These are phyloP conservation scores for Quercus dentata DNA, from an alignment of 306 rosid species.

Conservation along the genomic window DNA sequence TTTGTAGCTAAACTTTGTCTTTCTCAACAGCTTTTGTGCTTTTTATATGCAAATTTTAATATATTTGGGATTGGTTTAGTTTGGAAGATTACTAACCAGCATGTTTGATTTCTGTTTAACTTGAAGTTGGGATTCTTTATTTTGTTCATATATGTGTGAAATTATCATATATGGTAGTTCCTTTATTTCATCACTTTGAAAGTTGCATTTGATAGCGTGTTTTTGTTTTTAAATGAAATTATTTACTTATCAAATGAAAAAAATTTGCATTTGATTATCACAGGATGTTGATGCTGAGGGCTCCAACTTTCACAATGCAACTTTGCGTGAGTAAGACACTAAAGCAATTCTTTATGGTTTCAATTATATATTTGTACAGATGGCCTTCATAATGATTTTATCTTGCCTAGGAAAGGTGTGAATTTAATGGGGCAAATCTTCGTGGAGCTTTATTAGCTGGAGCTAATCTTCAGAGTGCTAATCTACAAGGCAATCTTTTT, in stretches of 20 bases:
- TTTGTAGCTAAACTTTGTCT: too few species aligned
- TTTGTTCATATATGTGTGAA: background rate
- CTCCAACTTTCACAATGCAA: constrained; percentile 84
- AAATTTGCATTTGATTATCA: constrained; percentile 7
- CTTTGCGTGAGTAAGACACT: constrained; percentile 82
- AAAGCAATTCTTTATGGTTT: constrained; percentile 11
- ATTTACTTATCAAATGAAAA: too few species aligned
- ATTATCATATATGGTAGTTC: constrained; percentile 13
- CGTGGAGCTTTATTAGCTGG: constrained; percentile 90
- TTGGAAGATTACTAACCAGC: background rate
- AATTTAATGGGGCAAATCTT: constrained; percentile 93
- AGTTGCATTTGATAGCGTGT: background rate
- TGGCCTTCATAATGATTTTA: constrained; percentile 36
- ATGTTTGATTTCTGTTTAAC: constrained; percentile 15
- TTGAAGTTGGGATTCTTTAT: constrained; percentile 3
- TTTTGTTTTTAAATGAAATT: too few species aligned
- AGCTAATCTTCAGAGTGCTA: constrained; percentile 88
- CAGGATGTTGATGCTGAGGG: constrained; percentile 94
- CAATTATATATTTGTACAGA: constrained; percentile 8
- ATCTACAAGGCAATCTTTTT: constrained; percentile 69
- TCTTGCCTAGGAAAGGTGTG: constrained; percentile 91
- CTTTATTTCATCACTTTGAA: constrained; percentile 9
- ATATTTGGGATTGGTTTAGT: background rate
- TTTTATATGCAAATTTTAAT: background rate
- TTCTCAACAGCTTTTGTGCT: background rate